phyloP scores from a whole-genome alignment of 2,329 filamentous ascomycete species.

The Purpureocillium takamizusanense region DNA sequence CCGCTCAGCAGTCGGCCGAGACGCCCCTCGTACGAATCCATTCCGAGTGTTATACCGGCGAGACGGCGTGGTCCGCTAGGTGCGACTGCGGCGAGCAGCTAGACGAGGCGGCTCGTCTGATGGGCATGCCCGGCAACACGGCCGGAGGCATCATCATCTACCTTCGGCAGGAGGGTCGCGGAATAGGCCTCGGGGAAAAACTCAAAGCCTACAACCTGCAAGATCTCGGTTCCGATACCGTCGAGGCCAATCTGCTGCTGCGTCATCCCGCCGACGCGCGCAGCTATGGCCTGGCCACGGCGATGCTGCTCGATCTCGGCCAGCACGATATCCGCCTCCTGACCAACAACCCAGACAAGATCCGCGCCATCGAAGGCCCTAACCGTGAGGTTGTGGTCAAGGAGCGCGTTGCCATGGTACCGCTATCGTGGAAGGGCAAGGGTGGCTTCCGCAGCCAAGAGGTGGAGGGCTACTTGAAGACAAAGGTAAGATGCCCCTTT shows the following conservation, averaged over 20 bases:
- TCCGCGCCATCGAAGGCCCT: conserved; percentile 86
- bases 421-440: conserved; percentile 80
- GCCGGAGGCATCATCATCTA: conserved; percentile 90
- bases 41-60: conserved; percentile 96
- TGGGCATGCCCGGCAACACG: conserved; percentile 60
- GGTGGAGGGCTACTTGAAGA: conserved; percentile 87
- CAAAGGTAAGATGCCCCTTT: conserved; percentile 60
- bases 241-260: conserved; percentile 86
- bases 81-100: conserved; percentile 98
- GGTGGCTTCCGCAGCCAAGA: conserved; percentile 80
- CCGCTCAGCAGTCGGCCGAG: conserved; percentile 5
- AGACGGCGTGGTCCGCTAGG: conserved; percentile 95
- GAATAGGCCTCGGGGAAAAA: conserved; percentile 91
- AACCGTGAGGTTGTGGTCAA: conserved; percentile 79
- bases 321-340: conserved; percentile 70
- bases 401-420: conserved; percentile 92
- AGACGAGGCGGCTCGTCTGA: conserved; percentile 88
- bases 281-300: conserved; percentile 92
- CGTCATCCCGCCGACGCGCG: conserved; percentile 90
- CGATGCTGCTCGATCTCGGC: conserved; percentile 82
- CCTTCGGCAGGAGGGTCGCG: conserved; percentile 87
- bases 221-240: conserved; percentile 93
- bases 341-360: conserved; percentile 97
- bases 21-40: conserved; percentile 83
- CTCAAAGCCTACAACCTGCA: conserved; percentile 97